Evolutionary conservation across 2,329 filamentous ascomycete genomes (phyloP).

Genomic region (Cladobotryum protrusum): DNA sequence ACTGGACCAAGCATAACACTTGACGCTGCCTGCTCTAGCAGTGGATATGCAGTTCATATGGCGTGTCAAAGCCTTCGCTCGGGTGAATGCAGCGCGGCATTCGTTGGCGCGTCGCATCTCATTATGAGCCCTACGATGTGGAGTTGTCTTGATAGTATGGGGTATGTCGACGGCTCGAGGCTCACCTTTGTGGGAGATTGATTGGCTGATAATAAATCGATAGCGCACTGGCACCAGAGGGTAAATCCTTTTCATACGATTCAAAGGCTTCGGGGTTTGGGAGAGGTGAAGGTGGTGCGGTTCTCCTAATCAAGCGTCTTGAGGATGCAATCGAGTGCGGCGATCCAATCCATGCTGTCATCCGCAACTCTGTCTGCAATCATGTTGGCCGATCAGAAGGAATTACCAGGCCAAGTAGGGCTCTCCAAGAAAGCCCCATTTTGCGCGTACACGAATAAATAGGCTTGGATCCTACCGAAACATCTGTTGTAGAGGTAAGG

Average conservation of each 20-base stretch:
- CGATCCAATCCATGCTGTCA: constrained; percentile 37
- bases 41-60: too few relatives aligned
- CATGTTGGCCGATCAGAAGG: constrained; percentile 8
- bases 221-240: too few relatives aligned
- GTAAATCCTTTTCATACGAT: constrained; percentile 37
- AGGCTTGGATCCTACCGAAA: constrained; percentile 9
- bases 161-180: too few relatives aligned
- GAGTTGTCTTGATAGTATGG: too few relatives aligned
- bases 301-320: constrained; percentile 48
- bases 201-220: too few relatives aligned
- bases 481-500: constrained; percentile 11
- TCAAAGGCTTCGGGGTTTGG: constrained; percentile 42
- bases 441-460: constrained; percentile 1
- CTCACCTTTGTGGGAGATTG: too few relatives aligned
- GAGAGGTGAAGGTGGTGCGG: constrained; percentile 49
- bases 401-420: constrained; percentile 10
- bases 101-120: too few relatives aligned
- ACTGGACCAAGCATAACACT: too few relatives aligned
- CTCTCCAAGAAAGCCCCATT: neutral
- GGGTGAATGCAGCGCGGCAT: too few relatives aligned
- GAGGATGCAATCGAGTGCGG: constrained; percentile 45
- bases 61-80: too few relatives aligned
- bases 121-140: too few relatives aligned
- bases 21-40: too few relatives aligned
- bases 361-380: constrained; percentile 9